Base-by-base conservation (phyloP, 257 asterid genomes). In the Phtheirospermum japonicum region DNA sequence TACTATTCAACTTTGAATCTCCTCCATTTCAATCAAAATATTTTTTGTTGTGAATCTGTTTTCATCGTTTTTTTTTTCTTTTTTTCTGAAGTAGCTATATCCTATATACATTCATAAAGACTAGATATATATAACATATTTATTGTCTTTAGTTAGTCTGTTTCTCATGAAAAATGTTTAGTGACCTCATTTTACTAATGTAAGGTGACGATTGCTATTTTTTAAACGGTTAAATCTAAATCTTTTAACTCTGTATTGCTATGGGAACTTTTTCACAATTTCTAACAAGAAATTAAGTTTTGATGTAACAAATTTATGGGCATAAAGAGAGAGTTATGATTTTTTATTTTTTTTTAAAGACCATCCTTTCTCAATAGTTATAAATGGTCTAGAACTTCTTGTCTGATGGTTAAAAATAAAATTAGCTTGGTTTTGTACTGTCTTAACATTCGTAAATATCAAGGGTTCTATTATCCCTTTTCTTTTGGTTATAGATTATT, bases 1-100 rank as follows among this genome's bases (percentile, higher is more conserved):
- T 87, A 87, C 28, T 68, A 32, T 52, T 40, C 18, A 63, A 70
- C 50, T 61, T 62, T 50, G 19, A 34, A 48, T 37, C 59, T 65
- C 56, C 51, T 45, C 9, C 28, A 32, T 57, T 26, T 67, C 8
- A 36, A 0, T 45, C 0, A 26, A 14, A 42, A 34, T 17, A 26
- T 65, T 50, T 17, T 58, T 50, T 26, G 12, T 0, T 20, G 33
- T 4, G 72, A 23, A 48, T 57, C 52, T 68, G 59, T 6, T 66
- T 46, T 7, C 40, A 31, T 60, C 26, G 19, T 58, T 23, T 36
- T 69, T 54, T 42, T 18, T 18, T 59, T 57, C 7, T 17, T 13
- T 66, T 32, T 54, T 40, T 59, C 39, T 34, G 36, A 32, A 45
- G 55, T 53, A 40, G 12, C 48, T 40, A 46, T 14, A 9, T 40